These are phyloP conservation scores for Colletotrichum brevisporum DNA, from an alignment of 2,329 filamentous ascomycete genomes.

Conservation along the genomic window DNA sequence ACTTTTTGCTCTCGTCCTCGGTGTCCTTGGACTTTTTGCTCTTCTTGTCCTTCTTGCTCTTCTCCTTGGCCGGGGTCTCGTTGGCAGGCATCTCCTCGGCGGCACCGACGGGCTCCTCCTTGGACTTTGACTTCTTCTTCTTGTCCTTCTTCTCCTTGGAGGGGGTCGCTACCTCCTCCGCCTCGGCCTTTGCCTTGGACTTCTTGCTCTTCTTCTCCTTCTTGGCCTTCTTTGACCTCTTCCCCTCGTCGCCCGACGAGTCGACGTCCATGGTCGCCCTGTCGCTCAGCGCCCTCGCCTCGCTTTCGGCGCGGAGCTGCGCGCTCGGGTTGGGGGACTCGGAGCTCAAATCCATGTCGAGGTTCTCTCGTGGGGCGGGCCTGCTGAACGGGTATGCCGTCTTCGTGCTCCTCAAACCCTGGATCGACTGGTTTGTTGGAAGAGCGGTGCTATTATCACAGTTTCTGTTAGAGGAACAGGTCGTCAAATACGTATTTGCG, in stretches of 20 bases:
- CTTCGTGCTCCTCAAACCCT: no score
- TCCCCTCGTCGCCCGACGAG: constrained; percentile 34
- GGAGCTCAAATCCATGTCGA: constrained; percentile 42
- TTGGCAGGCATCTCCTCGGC: no score
- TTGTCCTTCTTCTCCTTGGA: constrained; percentile 47
- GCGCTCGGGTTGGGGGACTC: constrained; percentile 39
- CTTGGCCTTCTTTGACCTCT: constrained; percentile 37
- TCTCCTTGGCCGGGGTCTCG: no score
- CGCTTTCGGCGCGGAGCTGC: constrained; percentile 40
- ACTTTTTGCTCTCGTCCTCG: no score
- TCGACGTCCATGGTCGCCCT: constrained; percentile 48
- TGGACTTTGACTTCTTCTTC: constrained; percentile 41
- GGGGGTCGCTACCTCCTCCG: constrained; percentile 8
- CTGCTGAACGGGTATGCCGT: no score
- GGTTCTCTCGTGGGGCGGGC: constrained; percentile 47
- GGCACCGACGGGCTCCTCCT: no score
- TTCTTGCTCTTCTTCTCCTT: constrained; percentile 37
- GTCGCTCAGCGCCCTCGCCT: constrained; percentile 31
- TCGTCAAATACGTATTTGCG: no score
- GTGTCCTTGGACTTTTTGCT: no score
- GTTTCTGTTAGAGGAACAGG: no score
- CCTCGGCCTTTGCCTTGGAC: constrained; percentile 36
- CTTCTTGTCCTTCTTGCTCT: no score
- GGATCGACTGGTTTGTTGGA: no score
- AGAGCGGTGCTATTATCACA: no score